A percentile compares a stretch with the other conserved stretches of the same genome.
These are phyloP conservation scores for Amanita inopinata DNA, from an alignment of 768 basidiomycete genomes.

Conservation along the genomic window DNA sequence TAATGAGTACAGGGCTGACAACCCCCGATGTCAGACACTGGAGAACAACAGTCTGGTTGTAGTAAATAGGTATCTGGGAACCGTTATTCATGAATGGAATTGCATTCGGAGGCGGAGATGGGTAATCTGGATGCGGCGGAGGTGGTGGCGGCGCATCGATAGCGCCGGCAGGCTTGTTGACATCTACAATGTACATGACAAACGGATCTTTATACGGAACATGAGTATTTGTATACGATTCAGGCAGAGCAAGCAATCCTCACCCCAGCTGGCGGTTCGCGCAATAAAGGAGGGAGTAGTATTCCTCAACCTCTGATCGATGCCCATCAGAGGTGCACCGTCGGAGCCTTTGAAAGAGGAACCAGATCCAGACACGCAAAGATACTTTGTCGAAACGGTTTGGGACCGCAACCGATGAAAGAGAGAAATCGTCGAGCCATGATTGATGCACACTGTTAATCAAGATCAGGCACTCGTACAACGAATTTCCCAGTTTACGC, in stretches of 20 bases:
- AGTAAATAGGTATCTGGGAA: conserved; percentile 84
- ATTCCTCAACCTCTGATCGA: conserved; percentile 61
- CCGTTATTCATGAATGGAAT: conserved; percentile 79
- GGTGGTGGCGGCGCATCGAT: conserved; percentile 73
- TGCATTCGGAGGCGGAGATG: conserved; percentile 84
- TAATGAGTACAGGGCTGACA: conserved; percentile 86
- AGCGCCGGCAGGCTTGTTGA: conserved; percentile 70
- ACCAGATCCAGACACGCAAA: conserved; percentile 89
- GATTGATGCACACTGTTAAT: conserved; percentile 78
- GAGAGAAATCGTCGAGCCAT: conserved; percentile 89
- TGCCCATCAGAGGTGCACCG: conserved; percentile 75
- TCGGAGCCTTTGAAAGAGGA: conserved; percentile 92
- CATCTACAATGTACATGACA: conserved; percentile 96
- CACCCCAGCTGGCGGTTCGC: conserved; percentile 84
- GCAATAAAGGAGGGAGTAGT: conserved; percentile 83
- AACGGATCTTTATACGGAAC: conserved; percentile 57
- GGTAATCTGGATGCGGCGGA: conserved; percentile 82
- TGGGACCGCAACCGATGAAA: conserved; percentile 96
- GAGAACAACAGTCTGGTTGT: conserved; percentile 92
- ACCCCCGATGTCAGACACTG: conserved; percentile 93
- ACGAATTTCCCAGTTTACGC: conserved; percentile 11
- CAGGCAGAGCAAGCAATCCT: conserved; percentile 18
- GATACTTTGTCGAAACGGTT: conserved; percentile 92
- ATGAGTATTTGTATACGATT: conserved; percentile 10
- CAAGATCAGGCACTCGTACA: conserved; percentile 12